Percentiles rank a stretch among this genome's conserved stretches.
Evolutionary conservation across 2,329 filamentous ascomycete genomes (phyloP).

Genomic region (Geosmithia putterillii): DNA sequence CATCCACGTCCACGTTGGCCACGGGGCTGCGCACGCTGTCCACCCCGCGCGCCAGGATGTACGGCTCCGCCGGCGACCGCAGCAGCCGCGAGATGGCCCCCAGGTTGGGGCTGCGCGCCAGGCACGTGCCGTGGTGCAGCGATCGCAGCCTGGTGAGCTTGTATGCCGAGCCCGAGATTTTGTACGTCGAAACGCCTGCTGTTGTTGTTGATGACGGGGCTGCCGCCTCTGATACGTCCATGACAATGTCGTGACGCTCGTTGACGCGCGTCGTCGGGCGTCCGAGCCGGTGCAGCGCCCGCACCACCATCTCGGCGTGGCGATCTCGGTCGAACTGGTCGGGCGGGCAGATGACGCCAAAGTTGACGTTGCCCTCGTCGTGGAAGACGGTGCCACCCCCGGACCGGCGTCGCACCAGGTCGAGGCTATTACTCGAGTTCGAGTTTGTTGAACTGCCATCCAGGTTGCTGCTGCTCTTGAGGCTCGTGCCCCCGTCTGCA

Average conservation of each 20-base stretch:
- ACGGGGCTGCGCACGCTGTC: slow-evolving; percentile 84
- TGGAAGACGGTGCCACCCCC: slow-evolving; percentile 94
- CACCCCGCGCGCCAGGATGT: slow-evolving; percentile 72
- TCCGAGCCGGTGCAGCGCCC: slow-evolving; percentile 56
- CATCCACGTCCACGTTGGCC: slow-evolving; percentile 53
- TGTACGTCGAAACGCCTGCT: slow-evolving; percentile 34
- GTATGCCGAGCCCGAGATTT: slow-evolving; percentile 90
- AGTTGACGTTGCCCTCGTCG: slow-evolving; percentile 87
- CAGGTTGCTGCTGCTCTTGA: slow-evolving; percentile 5
- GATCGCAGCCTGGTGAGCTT: slow-evolving; percentile 74
- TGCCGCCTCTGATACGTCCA: slow-evolving; percentile 29
- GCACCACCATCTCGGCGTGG: slow-evolving; percentile 86
- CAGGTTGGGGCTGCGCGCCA: slow-evolving; percentile 69
- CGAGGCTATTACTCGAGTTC: too few relatives aligned
- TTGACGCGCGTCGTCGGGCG: slow-evolving; percentile 61
- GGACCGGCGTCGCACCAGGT: slow-evolving; percentile 70
- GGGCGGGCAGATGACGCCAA: slow-evolving; percentile 77
- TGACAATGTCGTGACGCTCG: slow-evolving; percentile 83
- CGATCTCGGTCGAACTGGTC: slow-evolving; percentile 67
- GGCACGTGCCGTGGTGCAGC: slow-evolving; percentile 86
- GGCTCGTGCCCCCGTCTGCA: slow-evolving; percentile 7
- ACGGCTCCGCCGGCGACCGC: slow-evolving; percentile 63
- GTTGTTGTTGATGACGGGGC: not conserved
- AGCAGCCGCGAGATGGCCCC: slow-evolving; percentile 56
- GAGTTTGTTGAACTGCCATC: not conserved